Evolutionary conservation across 1,284 basidiomycete species (phyloP).

Genomic region (Laetiporus sulphureus): DNA sequence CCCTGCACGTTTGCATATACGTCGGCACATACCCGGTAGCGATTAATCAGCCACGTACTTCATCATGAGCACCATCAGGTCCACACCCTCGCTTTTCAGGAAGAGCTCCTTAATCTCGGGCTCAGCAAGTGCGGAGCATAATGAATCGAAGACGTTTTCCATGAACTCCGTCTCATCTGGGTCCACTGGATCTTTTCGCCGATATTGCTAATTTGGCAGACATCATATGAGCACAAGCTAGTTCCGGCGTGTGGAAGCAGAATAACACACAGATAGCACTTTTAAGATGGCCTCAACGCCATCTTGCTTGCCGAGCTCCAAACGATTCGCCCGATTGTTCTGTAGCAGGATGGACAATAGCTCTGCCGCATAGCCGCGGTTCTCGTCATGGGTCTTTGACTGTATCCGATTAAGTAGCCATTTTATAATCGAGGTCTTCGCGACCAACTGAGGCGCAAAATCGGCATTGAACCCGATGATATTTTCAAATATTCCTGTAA

Average conservation of each 20-base stretch:
- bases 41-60: conserved; percentile 49
- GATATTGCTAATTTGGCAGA: conserved; percentile 74
- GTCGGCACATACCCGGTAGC: not conserved
- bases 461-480: conserved; percentile 79
- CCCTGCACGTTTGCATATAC: conserved; percentile 39
- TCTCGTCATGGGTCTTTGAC: conserved; percentile 72
- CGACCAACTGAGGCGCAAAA: conserved; percentile 62
- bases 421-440: conserved; percentile 66
- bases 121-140: conserved; percentile 81
- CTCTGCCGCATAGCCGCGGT: conserved; percentile 84
- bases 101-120: conserved; percentile 77
- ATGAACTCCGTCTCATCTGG: conserved; percentile 94
- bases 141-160: conserved; percentile 90
- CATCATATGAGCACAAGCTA: too few species aligned
- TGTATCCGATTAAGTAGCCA: conserved; percentile 84
- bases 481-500: conserved; percentile 88
- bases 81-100: conserved; percentile 87
- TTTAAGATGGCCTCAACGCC: conserved; percentile 80
- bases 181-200: conserved; percentile 74
- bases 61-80: conserved; percentile 96
- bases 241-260: too few species aligned
- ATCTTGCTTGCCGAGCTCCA: conserved; percentile 58
- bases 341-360: conserved; percentile 87
- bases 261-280: conserved; percentile 67
- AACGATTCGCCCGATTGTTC: conserved; percentile 57